Evolutionary conservation across 1,139 yeast genomes (phyloP).

Genomic region (Citeromyces siamensis): DNA sequence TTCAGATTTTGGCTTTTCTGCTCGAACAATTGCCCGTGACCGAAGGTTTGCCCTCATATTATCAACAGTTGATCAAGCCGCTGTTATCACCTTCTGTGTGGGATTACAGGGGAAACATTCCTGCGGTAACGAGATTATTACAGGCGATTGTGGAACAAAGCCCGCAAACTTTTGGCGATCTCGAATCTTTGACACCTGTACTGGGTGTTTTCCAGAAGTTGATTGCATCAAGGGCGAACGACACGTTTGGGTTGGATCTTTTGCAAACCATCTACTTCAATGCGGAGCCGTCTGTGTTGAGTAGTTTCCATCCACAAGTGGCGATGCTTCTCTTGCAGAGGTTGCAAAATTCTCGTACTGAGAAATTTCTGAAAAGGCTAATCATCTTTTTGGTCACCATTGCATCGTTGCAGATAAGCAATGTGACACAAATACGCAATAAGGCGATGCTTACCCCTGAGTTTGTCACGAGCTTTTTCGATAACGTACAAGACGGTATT

Average conservation of each 20-base stretch:
- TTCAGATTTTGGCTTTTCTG: constrained; percentile 75
- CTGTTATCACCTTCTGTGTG: constrained; percentile 80
- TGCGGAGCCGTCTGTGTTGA: constrained; percentile 36
- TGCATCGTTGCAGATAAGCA: constrained; percentile 24
- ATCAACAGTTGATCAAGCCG: constrained; percentile 62
- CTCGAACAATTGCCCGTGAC: constrained; percentile 49
- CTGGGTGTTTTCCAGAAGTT: constrained; percentile 95
- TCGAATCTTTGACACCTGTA: constrained; percentile 51
- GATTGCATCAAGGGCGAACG: constrained; percentile 75
- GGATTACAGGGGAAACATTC: constrained; percentile 90
- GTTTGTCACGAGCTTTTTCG: constrained; percentile 44
- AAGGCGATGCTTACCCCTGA: constrained; percentile 26
- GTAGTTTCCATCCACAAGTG: constrained; percentile 55
- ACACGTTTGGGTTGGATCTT: constrained; percentile 73
- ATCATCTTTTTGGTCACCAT: constrained; percentile 52
- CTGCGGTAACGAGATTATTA: constrained; percentile 77
- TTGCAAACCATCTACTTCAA: constrained; percentile 55
- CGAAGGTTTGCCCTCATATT: constrained; percentile 46
- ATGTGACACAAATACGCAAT: constrained; percentile 15
- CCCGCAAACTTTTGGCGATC: constrained; percentile 32
- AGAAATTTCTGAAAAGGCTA: constrained; percentile 64
- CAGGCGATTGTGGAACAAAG: constrained; percentile 61
- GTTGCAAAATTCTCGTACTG: constrained; percentile 71
- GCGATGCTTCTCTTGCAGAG: constrained; percentile 70
- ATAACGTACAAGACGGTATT: constrained; percentile 43